Evolutionary conservation across 129 eudicot species (phyloP), one percentile per base, ranked within the genome.

Genomic region (Deinandra increscens): DNA sequence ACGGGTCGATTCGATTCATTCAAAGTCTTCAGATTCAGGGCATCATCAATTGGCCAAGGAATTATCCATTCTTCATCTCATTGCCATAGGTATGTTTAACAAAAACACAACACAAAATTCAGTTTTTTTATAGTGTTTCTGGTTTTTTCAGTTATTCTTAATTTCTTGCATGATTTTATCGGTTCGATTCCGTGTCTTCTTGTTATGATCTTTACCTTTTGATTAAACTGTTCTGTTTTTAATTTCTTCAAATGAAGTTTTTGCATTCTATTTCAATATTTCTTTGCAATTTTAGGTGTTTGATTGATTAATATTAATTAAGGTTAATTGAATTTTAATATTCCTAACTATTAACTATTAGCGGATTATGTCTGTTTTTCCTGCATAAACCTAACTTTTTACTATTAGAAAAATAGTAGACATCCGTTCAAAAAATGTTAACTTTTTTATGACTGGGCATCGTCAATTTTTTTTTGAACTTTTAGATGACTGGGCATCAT

Each of bases 21-120:
- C 86, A 0, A 86, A 83, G 50, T 69, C 89, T 8, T 81, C 87
- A 19, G 68, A 70, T 11, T 37, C 80, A 44, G 90, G 79, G 42
- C 95, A 81, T 75, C 95, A 81, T 80, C 91, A 84, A 72, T 88
- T 92, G 82, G 98, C 98, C 11, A 92, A 92, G 78, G 95, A 87
- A 36, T 73, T 92, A 46, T 82, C 98, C 9, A 65, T 92, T 61
- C 78, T 88, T 61, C 98, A 92, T 75, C 89, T 92, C 13, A 87
- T 92, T 77, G 95, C 88, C 51, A 86, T 92, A 50, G 98, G 98
- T 92, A 74, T 0, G n/a, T n/a, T n/a, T n/a, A 54, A 62, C 7
- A 44, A 3, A 18, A 39, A n/a, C n/a, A n/a, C n/a, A n/a, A n/a
- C n/a, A n/a, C 26, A 34, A n/a, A 48, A 68, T 46, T 69, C 0